A percentile compares a stretch with the other conserved stretches of the same genome.
These are phyloP conservation scores for Calonectria multiphialidica DNA, from an alignment of 2,329 filamentous ascomycete genomes.

Conservation along the genomic window DNA sequence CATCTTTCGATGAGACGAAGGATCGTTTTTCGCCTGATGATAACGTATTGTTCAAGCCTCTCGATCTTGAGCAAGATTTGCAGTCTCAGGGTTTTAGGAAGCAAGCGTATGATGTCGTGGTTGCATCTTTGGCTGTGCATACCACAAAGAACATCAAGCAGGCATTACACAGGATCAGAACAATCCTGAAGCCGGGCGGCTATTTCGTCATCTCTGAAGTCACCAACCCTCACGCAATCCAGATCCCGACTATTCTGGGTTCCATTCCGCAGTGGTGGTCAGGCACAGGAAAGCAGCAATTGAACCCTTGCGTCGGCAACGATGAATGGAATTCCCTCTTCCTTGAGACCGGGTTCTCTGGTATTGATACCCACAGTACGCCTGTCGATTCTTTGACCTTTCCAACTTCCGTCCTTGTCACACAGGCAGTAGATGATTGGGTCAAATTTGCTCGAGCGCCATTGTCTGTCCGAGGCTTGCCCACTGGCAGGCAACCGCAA, in stretches of 20 bases:
- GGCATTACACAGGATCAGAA: background rate
- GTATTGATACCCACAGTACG: conserved; percentile 10
- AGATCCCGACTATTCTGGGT: background rate
- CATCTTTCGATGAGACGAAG: background rate
- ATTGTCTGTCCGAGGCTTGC: background rate
- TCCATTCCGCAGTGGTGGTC: conserved; percentile 26
- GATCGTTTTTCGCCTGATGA: background rate
- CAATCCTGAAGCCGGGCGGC: background rate
- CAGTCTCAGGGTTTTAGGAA: background rate
- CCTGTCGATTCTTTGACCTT: background rate
- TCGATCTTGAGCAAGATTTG: background rate
- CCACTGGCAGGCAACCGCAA: no score
- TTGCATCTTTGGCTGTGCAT: background rate
- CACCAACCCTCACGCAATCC: conserved; percentile 5
- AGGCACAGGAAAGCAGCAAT: conserved; percentile 8
- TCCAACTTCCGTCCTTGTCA: background rate
- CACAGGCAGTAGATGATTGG: background rate
- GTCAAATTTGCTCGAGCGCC: background rate
- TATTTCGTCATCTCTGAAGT: conserved; percentile 1
- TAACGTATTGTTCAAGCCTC: background rate
- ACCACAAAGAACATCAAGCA: background rate
- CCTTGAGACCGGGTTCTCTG: conserved; percentile 13
- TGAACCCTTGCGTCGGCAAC: conserved; percentile 6
- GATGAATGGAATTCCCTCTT: conserved; percentile 22
- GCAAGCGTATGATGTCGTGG: background rate